Evolutionary conservation across 805 yeast genomes (phyloP).

Genomic region (Candida corydali): DNA sequence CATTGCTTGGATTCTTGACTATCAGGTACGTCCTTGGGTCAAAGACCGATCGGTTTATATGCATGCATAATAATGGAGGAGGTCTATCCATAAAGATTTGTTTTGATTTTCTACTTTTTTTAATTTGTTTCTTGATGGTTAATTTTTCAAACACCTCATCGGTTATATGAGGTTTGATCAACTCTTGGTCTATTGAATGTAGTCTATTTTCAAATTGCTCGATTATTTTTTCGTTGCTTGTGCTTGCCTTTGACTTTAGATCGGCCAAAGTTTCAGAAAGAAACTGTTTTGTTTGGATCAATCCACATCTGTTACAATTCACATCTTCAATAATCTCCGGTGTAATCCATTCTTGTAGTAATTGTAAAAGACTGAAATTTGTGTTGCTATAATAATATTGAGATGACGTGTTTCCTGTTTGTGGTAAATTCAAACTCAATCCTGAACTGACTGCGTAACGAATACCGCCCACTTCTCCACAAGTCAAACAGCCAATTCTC

Average conservation of each 20-base stretch:
- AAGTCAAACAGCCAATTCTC: slow-evolving; percentile 81
- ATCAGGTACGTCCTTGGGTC: slow-evolving; percentile 82
- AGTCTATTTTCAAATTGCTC: slow-evolving; percentile 28
- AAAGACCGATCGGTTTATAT: slow-evolving; percentile 89
- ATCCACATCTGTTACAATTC: slow-evolving; percentile 90
- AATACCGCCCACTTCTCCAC: slow-evolving; percentile 94
- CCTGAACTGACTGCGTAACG: slow-evolving; percentile 78
- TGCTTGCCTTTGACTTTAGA: slow-evolving; percentile 40
- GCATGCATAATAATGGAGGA: slow-evolving; percentile 78
- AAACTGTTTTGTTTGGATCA: slow-evolving; percentile 55
- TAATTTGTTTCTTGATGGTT: slow-evolving; percentile 69
- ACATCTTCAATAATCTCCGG: slow-evolving; percentile 91
- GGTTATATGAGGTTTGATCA: slow-evolving; percentile 63
- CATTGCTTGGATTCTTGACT: slow-evolving; percentile 77
- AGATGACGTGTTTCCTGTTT: slow-evolving; percentile 18
- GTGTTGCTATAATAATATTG: slow-evolving; percentile 28
- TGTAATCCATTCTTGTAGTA: slow-evolving; percentile 62
- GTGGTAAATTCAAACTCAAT: slow-evolving; percentile 64
- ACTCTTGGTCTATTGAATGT: slow-evolving; percentile 38
- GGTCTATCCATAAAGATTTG: slow-evolving; percentile 78
- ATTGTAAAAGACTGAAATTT: slow-evolving; percentile 43
- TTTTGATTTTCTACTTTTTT: slow-evolving; percentile 76
- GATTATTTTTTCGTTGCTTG: slow-evolving; percentile 34
- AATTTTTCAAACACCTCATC: slow-evolving; percentile 75
- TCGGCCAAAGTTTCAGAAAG: slow-evolving; percentile 34